Percentiles rank a stretch among this genome's conserved stretches.
Conservation (phyloP, 2,329 filamentous ascomycete genomes). For the Herpomyces periplanetae region DNA sequence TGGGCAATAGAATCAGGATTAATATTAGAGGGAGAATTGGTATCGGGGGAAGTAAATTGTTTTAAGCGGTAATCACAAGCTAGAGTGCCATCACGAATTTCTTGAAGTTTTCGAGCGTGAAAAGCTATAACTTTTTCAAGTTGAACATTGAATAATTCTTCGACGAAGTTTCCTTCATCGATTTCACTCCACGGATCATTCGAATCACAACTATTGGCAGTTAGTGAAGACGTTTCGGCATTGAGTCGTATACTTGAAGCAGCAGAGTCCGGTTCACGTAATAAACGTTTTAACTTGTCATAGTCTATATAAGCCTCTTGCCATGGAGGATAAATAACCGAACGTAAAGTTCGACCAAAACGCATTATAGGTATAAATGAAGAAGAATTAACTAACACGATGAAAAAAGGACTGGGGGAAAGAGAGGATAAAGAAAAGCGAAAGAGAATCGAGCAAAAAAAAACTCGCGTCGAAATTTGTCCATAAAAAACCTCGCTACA, state of each 20-base stretch:
- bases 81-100: slow-evolving; percentile 41
- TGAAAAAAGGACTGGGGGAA: too few species aligned
- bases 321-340: slow-evolving; percentile 50
- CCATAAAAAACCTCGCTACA: too few species aligned
- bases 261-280: slow-evolving; percentile 29
- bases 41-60: too few species aligned
- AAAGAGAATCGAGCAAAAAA: too few species aligned
- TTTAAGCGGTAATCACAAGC: slow-evolving; percentile 23
- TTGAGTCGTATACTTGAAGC: slow-evolving; percentile 8
- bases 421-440: too few species aligned
- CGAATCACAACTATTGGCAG: slow-evolving; percentile 14
- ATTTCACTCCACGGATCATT: slow-evolving; percentile 44
- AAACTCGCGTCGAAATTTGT: too few species aligned
- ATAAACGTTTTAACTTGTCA: slow-evolving; percentile 48
- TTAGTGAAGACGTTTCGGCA: slow-evolving; percentile 11
- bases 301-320: slow-evolving; percentile 86
- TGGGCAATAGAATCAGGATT: slow-evolving; percentile 5
- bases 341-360: slow-evolving; percentile 56
- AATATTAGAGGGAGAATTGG: slow-evolving; percentile 13
- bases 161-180: slow-evolving; percentile 69
- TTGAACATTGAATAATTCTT: slow-evolving; percentile 74
- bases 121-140: slow-evolving; percentile 77
- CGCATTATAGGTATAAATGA: slow-evolving; percentile 21
- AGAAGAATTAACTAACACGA: too few species aligned
- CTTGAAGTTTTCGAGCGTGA: slow-evolving; percentile 40